Evolutionary conservation across 2,329 filamentous ascomycete genomes (phyloP), one percentile per base, ranked within the genome.

Genomic region (Biscogniauxia sp.): DNA sequence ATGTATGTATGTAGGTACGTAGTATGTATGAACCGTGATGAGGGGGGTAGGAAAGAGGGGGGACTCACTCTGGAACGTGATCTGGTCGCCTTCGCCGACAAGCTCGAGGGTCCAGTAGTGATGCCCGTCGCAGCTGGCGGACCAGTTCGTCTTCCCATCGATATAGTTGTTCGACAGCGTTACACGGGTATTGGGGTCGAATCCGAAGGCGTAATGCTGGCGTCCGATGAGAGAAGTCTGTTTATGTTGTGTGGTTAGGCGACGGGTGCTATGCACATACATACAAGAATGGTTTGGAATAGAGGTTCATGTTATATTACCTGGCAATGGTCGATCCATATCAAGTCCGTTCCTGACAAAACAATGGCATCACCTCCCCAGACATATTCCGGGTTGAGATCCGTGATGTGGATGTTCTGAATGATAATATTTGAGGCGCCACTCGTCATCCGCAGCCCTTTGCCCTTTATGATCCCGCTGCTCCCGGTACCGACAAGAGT

Each of bases 311-410:
- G 45, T 50, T 6, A 20, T 50, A 52, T 50, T 57, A n/a, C 52
- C 55, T 6, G 55, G 52, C 15, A 57, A 37, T 58, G 56, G 37
- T 58, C 56, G 23, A 58, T 58, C 56, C 56, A 58, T 19, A 58
- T 51, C 15, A 49, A 19, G 51, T 20, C 20, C 15, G 51, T 19
- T 51, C 50, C 56, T 26, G 28, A 50, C 51, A 58, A 11, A 2
- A 52, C 41, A 32, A 58, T 58, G 37, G 56, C 56, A 45, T 58
- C 56, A 19, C 56, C 56, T n/a, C 56, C 56, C 56, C 56, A 58
- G 26, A 58, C 56, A 37, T 54, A 58, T 52, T 26, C 9, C 32
- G 56, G 56, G 56, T 58, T 58, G 7, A 58, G 37, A 20, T 58
- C 26, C 25, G 56, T 58, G 56, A 58, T 58, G 20, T 28, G 28